Base-by-base conservation (phyloP, 2,329 filamentous ascomycete species). In the Endoconidiophora laricicola region DNA sequence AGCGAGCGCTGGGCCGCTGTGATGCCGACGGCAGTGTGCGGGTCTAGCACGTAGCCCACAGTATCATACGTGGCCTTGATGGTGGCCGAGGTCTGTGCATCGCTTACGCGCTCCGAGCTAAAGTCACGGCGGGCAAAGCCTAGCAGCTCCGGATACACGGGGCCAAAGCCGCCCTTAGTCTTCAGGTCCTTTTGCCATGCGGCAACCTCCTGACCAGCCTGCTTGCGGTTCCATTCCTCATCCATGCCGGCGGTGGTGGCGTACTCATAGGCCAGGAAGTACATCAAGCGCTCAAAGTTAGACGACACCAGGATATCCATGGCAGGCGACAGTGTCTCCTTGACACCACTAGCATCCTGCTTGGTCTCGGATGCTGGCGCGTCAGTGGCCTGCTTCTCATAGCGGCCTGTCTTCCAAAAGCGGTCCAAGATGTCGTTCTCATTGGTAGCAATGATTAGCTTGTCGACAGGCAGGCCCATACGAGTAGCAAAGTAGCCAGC, bases 301-400 rank as follows among this genome's bases (percentile, higher is more conserved):
- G 83, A 91, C 22, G 83, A 90, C 10, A 96, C 88, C 3, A 96
- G 72, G 56, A 96, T 96, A 64, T 98, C 91, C 91, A 98, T 96
- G 43, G 91, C 91, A 0, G 91, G 91, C 58, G 83, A 87, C 47
- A 93, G 74, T 0, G 91, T 98, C 68, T 94, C 88, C 67, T 86
- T 88, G 55, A 90, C 86, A 37, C 84, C 86, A 42, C 78, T 76
- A 6, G 74, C 63, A 40, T 88, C 76, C 23, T 46, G 41, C 45
- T 83, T 83, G 37, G 76, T 76, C 56, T 76, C 69, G 1, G 77
- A 75, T 46, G 73, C 71, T 5, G 66, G 60, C 2, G 75, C 76
- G 49, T 73, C 67, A 2, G 50, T 20, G 9, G 79, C 70, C 59
- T 87, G 74, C 74, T 95, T 96, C 69, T 91, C 85, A 67, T 96